A percentile compares a stretch with the other conserved stretches of the same genome.
Conservation (phyloP, 2,329 filamentous ascomycete species). For the Exophiala phaeomuriformis region DNA sequence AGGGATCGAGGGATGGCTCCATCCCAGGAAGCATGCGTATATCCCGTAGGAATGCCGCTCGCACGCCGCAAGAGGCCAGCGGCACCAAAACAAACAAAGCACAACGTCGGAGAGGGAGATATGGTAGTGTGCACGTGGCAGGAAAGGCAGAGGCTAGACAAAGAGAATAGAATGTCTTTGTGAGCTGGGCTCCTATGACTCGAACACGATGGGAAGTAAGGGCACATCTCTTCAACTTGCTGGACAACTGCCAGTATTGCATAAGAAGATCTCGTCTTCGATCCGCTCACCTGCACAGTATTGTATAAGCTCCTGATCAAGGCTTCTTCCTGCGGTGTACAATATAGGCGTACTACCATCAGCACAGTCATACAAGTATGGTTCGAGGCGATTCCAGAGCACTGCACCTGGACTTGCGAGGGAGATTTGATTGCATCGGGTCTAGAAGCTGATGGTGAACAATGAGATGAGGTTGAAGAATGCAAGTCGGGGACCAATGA, state of each 20-base stretch:
- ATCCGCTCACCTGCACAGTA: no score
- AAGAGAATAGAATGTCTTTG: background rate
- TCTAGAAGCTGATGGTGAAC: background rate
- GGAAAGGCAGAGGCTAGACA: slow-evolving; percentile 3
- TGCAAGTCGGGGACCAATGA: background rate
- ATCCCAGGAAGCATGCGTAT: background rate
- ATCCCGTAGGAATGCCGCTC: background rate
- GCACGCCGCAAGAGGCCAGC: background rate
- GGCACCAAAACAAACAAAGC: background rate
- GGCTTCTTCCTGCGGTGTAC: background rate
- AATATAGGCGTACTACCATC: no score
- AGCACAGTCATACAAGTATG: no score
- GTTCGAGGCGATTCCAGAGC: no score
- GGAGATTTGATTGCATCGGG: background rate
- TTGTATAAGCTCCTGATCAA: background rate
- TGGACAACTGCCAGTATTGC: no score
- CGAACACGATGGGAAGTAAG: no score
- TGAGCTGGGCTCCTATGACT: no score
- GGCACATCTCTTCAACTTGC: no score
- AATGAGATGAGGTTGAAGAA: background rate
- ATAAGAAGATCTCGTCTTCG: no score
- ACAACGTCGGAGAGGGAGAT: background rate
- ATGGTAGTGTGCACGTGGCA: slow-evolving; percentile 10
- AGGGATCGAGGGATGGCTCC: background rate
- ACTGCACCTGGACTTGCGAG: no score